Conservation (phyloP, 441 rosid species). For the Sinapis alba region DNA sequence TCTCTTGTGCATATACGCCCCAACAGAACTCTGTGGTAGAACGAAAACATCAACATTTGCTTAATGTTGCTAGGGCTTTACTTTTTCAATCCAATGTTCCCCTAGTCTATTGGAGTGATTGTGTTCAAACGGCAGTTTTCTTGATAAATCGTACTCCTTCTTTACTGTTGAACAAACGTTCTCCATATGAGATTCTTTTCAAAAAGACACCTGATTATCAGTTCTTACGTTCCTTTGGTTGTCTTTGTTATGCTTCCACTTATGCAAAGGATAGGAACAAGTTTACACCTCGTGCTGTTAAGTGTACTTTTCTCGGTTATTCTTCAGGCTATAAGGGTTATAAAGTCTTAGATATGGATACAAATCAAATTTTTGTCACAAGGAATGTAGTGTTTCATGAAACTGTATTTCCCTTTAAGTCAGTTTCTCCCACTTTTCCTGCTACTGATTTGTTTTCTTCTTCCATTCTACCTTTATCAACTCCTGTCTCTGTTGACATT, state of each 20-base stretch:
- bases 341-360: not conserved
- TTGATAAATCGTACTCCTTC: not conserved
- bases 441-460: not conserved
- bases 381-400: not conserved
- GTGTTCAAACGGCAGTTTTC: not conserved
- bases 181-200: not conserved
- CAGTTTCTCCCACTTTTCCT: too few species aligned
- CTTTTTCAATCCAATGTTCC: not conserved
- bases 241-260: not conserved
- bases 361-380: accelerated
- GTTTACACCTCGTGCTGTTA: not conserved
- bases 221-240: accelerated
- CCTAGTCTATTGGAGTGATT: not conserved
- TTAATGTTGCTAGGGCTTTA: not conserved
- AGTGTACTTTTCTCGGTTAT: not conserved
- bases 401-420: accelerated
- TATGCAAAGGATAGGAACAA: not conserved
- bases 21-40: not conserved
- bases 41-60: not conserved
- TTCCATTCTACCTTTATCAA: not conserved
- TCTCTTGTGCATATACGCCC: not conserved
- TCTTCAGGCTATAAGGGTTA: not conserved
- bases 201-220: not conserved
- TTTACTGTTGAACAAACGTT: not conserved
- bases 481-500: not conserved